Evolutionary conservation across 2,329 filamentous ascomycete genomes (phyloP).

Genomic region (Xylariales sp.): DNA sequence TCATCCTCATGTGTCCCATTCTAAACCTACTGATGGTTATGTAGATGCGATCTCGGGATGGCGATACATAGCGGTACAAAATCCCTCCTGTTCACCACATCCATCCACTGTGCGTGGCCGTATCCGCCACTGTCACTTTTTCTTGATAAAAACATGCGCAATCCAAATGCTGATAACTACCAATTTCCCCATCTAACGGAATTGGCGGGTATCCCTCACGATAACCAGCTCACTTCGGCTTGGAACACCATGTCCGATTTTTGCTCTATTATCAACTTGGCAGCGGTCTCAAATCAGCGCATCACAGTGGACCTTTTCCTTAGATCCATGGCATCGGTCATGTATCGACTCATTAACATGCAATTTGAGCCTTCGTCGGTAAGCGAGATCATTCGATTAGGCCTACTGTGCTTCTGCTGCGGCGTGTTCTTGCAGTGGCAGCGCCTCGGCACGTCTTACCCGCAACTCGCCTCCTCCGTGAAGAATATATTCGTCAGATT

Average conservation of each 20-base stretch:
- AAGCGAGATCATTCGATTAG: slow-evolving; percentile 54
- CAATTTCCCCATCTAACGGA: background rate
- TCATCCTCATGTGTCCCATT: background rate
- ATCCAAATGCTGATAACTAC: too few relatives aligned
- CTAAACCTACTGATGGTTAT: background rate
- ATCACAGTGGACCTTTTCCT: slow-evolving; percentile 40
- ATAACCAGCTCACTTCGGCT: slow-evolving; percentile 36
- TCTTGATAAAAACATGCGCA: background rate
- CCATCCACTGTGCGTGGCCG: slow-evolving; percentile 1
- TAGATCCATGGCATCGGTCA: slow-evolving; percentile 52
- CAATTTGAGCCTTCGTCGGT: slow-evolving; percentile 44
- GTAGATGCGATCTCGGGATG: slow-evolving; percentile 18
- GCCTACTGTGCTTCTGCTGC: slow-evolving; percentile 54
- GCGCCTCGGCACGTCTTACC: slow-evolving; percentile 37
- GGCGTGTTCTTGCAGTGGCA: slow-evolving; percentile 56
- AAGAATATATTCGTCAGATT: background rate
- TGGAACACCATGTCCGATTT: slow-evolving; percentile 46
- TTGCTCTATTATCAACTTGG: slow-evolving; percentile 45
- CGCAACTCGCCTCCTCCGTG: slow-evolving; percentile 25
- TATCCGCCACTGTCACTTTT: background rate
- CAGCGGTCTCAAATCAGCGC: slow-evolving; percentile 35
- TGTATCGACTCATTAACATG: slow-evolving; percentile 55
- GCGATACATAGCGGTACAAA: slow-evolving; percentile 1
- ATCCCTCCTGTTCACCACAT: background rate
- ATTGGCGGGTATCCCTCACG: slow-evolving; percentile 15